Percentiles rank a stretch among this genome's conserved stretches.
phyloP scores from a whole-genome alignment of 1,284 basidiomycete genomes.

The Cutaneotrichosporon sp. region DNA sequence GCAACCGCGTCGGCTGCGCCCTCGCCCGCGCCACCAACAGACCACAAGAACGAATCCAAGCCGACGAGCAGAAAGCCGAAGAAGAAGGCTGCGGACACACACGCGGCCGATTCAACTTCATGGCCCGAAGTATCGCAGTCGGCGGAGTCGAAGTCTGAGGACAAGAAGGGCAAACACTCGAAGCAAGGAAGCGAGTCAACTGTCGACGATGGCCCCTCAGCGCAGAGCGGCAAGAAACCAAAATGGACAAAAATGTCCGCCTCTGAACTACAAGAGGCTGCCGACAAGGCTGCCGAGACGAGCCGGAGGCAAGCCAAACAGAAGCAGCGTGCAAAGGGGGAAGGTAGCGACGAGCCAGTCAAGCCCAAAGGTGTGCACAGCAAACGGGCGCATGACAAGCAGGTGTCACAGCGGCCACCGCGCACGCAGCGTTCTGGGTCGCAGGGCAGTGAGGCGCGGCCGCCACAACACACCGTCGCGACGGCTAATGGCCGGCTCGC shows the following conservation, averaged over 20 bases:
- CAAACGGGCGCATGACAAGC: slow-evolving; percentile 3
- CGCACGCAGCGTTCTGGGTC: slow-evolving; percentile 13
- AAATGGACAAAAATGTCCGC: slow-evolving; percentile 49
- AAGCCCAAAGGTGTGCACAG: slow-evolving; percentile 11
- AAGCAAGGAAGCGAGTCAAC: slow-evolving; percentile 24
- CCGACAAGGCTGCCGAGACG: slow-evolving; percentile 41
- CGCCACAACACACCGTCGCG: slow-evolving; percentile 15
- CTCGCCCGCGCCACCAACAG: background rate
- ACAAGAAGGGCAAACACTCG: slow-evolving; percentile 29
- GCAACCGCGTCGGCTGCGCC: background rate
- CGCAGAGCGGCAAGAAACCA: slow-evolving; percentile 33
- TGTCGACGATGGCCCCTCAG: slow-evolving; percentile 13
- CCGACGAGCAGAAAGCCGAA: slow-evolving; percentile 12
- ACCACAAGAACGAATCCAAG: background rate
- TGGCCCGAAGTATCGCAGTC: slow-evolving; percentile 45
- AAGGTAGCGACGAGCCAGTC: slow-evolving; percentile 13
- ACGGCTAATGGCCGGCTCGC: background rate
- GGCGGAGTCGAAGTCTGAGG: slow-evolving; percentile 23
- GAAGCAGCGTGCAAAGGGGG: slow-evolving; percentile 14
- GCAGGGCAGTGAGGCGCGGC: slow-evolving; percentile 16
- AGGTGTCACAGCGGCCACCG: slow-evolving; percentile 1
- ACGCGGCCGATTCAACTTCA: slow-evolving; percentile 26
- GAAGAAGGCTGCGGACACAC: slow-evolving; percentile 15
- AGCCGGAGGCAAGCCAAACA: slow-evolving; percentile 24
- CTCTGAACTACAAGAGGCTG: slow-evolving; percentile 46